A percentile compares a stretch with the other conserved stretches of the same genome.
These are phyloP conservation scores for Exophiala viscosa DNA, from an alignment of 2,329 filamentous ascomycete species.

Conservation along the genomic window DNA sequence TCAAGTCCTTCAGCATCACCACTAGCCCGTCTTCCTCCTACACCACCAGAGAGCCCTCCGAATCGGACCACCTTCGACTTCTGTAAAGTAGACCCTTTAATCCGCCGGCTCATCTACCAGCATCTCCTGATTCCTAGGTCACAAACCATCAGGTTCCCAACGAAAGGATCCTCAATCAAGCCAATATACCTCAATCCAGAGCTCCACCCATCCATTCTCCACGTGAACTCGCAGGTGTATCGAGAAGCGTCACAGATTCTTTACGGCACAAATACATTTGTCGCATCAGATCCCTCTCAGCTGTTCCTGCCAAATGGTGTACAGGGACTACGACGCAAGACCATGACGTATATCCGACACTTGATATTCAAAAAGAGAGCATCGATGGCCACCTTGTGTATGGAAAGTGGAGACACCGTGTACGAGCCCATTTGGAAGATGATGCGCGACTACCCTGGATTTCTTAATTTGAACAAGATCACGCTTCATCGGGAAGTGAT, in stretches of 20 bases:
- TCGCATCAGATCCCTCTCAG: constrained; percentile 8
- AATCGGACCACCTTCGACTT: too few species aligned
- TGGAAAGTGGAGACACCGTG: constrained; percentile 1
- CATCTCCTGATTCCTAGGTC: too few species aligned
- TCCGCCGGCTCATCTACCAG: too few species aligned
- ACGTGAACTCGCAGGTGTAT: constrained; percentile 12
- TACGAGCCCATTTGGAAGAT: constrained; percentile 7
- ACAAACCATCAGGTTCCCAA: too few species aligned
- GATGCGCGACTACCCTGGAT: constrained; percentile 11
- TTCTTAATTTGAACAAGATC: constrained; percentile 10
- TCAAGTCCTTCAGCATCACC: too few species aligned
- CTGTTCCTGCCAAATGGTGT: constrained; percentile 17
- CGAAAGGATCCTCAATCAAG: too few species aligned
- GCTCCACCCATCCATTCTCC: constrained; percentile 11
- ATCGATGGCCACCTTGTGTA: not conserved
- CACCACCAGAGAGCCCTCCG: too few species aligned
- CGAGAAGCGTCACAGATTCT: constrained; percentile 13
- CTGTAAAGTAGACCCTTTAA: too few species aligned
- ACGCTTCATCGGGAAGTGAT: constrained; percentile 16
- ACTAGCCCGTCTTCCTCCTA: too few species aligned
- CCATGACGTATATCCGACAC: constrained; percentile 10
- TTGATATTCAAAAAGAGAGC: constrained; percentile 6
- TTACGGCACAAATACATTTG: constrained; percentile 21
- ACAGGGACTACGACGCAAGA: constrained; percentile 10
- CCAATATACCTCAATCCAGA: not conserved